Evolutionary conservation across 2,329 filamentous ascomycete genomes (phyloP).

Genomic region (Coniochaeta pulveracea): DNA sequence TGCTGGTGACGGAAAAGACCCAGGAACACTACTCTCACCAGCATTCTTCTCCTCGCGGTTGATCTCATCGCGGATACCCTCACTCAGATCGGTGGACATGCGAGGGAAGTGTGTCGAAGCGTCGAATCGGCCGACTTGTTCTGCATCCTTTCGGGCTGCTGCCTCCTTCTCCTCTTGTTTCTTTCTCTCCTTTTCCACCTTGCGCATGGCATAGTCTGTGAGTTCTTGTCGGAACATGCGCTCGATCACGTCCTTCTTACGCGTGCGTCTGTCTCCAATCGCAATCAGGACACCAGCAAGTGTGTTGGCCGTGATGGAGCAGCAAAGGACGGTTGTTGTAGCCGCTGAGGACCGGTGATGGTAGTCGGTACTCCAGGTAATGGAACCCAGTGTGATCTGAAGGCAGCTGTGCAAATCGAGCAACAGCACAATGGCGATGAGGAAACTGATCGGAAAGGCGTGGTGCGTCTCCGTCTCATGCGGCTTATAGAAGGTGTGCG

Average conservation of each 20-base stretch:
- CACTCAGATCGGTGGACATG: no score
- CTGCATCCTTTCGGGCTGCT: constrained; percentile 1
- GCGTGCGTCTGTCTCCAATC: constrained; percentile 62
- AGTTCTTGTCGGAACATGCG: constrained; percentile 66
- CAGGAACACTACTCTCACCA: no score
- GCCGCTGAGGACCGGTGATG: constrained; percentile 56
- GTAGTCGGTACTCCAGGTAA: constrained; percentile 71
- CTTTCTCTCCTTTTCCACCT: constrained; percentile 36
- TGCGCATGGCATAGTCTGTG: constrained; percentile 46
- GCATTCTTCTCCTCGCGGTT: no score
- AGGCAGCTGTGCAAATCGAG: constrained; percentile 71
- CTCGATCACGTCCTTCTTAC: constrained; percentile 79
- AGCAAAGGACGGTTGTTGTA: constrained; percentile 72
- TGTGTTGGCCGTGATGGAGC: constrained; percentile 68
- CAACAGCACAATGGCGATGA: constrained; percentile 68
- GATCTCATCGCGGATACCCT: no score
- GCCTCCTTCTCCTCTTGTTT: constrained; percentile 20
- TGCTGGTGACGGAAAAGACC: no score
- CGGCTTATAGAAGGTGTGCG: constrained; percentile 81
- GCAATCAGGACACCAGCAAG: constrained; percentile 65
- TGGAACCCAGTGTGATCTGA: constrained; percentile 68
- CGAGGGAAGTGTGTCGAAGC: no score
- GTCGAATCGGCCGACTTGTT: not conserved
- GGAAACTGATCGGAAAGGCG: constrained; percentile 63
- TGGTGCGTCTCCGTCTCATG: constrained; percentile 75